These are phyloP conservation scores for Ilyonectria mors-panacis DNA, from an alignment of 2,329 filamentous ascomycete genomes.

Conservation along the genomic window DNA sequence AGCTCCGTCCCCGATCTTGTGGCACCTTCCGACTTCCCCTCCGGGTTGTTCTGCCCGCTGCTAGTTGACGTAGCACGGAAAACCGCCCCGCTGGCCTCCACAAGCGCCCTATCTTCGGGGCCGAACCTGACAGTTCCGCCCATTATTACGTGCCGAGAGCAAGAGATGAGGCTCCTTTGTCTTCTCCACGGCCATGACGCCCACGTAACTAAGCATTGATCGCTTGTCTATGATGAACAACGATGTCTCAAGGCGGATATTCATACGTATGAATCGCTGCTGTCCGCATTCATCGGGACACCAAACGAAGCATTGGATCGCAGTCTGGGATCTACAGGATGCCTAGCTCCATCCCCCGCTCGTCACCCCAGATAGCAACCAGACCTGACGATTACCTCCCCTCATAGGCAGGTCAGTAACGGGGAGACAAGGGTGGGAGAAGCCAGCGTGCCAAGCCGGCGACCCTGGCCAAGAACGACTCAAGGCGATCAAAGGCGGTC, in stretches of 20 bases:
- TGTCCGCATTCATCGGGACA: not conserved
- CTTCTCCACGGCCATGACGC: not conserved
- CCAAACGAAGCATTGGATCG: not conserved
- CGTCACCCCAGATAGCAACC: constrained; percentile 21
- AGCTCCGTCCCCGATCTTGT: constrained; percentile 5
- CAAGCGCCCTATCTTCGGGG: constrained; percentile 12
- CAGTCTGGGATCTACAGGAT: constrained; percentile 6
- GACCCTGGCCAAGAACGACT: constrained; percentile 11
- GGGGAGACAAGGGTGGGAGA: constrained; percentile 1
- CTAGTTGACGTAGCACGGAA: constrained; percentile 9
- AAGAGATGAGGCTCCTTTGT: constrained; percentile 2
- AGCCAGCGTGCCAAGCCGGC: constrained; percentile 1
- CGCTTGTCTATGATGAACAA: not conserved
- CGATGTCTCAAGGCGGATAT: not conserved
- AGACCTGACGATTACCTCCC: constrained; percentile 13
- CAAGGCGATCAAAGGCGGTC: not conserved
- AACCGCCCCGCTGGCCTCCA: constrained; percentile 4
- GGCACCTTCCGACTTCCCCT: constrained; percentile 22
- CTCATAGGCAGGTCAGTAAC: constrained; percentile 26
- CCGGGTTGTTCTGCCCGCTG: constrained; percentile 24
- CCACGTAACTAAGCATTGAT: not conserved
- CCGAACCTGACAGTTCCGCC: constrained; percentile 2
- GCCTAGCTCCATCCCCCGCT: constrained; percentile 8
- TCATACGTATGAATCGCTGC: too few species aligned
- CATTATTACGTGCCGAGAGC: not conserved